These are phyloP conservation scores for Ustilago hordei DNA, from an alignment of 1,284 basidiomycete species.

Conservation along the genomic window DNA sequence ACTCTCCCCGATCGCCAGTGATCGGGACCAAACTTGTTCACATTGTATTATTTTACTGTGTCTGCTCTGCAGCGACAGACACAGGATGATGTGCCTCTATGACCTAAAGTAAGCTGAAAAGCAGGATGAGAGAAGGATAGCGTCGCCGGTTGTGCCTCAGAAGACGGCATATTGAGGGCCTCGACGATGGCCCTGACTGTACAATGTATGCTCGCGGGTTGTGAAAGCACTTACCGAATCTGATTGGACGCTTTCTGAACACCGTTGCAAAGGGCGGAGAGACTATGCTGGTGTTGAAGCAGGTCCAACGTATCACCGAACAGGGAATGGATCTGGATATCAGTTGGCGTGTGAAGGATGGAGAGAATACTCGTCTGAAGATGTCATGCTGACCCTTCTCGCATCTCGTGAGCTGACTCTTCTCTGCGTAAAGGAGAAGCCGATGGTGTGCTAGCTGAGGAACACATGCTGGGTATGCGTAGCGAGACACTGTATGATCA, in stretches of 20 bases:
- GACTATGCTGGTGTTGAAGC: background rate
- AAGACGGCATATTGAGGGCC: background rate
- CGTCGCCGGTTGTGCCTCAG: background rate
- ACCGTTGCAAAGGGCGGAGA: background rate
- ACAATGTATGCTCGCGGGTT: background rate
- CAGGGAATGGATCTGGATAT: background rate
- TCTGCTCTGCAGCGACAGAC: too few relatives aligned
- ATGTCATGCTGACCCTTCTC: background rate
- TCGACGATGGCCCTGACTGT: background rate
- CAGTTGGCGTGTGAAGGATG: background rate
- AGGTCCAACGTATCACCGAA: background rate
- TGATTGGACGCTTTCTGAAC: background rate
- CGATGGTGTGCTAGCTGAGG: conserved; percentile 5
- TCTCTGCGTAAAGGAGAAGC: background rate
- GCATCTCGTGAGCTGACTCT: background rate
- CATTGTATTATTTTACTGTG: too few relatives aligned
- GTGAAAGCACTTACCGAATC: background rate
- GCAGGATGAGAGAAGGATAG: background rate
- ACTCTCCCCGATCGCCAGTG: too few relatives aligned
- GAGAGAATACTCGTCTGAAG: background rate
- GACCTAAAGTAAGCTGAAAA: background rate
- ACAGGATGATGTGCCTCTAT: too few relatives aligned
- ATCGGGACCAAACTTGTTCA: too few relatives aligned
- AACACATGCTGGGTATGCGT: background rate
- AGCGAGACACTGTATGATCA: background rate